Percentiles rank a stretch among this genome's conserved stretches.
Conservation (phyloP, 2,329 filamentous ascomycete genomes). For the Calonectria pauciramosa region DNA sequence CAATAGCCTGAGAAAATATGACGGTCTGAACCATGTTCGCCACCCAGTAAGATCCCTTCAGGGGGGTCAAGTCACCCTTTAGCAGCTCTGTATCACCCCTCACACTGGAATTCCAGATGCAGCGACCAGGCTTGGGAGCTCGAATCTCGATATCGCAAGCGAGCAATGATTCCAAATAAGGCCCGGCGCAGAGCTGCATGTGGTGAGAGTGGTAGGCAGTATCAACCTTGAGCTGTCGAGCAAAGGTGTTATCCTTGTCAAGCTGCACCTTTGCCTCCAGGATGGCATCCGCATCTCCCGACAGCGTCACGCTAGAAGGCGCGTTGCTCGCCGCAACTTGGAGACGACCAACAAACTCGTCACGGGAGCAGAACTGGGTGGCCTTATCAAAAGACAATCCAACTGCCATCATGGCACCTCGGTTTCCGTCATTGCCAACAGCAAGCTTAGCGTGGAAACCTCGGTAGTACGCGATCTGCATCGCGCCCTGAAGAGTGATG, state of each 20-base stretch:
- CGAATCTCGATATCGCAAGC: not conserved
- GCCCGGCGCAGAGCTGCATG: not conserved
- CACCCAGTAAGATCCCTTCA: not conserved
- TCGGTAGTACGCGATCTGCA: not conserved
- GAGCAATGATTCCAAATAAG: not conserved
- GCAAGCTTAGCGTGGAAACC: not conserved
- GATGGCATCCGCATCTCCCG: not conserved
- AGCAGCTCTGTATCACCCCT: not conserved
- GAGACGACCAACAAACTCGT: not conserved
- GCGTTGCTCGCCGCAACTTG: not conserved
- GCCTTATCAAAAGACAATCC: not conserved
- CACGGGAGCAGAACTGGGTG: not conserved
- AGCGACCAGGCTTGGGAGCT: not conserved
- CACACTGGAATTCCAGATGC: constrained; percentile 4
- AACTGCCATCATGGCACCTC: not conserved
- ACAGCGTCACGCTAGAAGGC: not conserved
- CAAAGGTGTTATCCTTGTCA: not conserved
- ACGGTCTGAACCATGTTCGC: constrained; percentile 3
- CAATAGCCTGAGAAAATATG: not conserved
- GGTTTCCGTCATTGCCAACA: not conserved
- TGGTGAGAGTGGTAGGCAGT: constrained; percentile 5
- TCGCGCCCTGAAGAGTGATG: not conserved
- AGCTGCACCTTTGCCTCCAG: not conserved
- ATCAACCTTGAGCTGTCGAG: not conserved
- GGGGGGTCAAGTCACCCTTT: not conserved